A percentile compares a stretch with the other conserved stretches of the same genome.
phyloP scores from a whole-genome alignment of 345 rosid species.

The Mangifera indica region DNA sequence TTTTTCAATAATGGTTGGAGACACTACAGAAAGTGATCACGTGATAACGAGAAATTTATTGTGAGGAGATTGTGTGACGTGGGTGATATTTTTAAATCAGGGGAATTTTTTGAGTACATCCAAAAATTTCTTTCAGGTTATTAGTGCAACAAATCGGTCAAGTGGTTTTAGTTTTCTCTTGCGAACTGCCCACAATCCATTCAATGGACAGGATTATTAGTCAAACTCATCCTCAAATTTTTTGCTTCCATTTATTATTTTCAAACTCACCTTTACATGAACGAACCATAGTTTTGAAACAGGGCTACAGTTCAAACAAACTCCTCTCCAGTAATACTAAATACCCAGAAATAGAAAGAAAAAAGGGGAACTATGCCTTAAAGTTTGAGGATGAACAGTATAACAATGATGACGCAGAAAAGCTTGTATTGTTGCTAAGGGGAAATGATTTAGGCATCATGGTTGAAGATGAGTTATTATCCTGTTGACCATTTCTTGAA shows the following conservation, averaged over 20 bases:
- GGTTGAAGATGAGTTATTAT: constrained; percentile 24
- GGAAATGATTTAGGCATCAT: constrained; percentile 25
- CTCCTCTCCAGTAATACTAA: neutral
- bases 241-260: constrained; percentile 9
- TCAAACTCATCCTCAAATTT: neutral
- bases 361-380: constrained; percentile 28
- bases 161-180: neutral
- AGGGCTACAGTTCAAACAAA: constrained; percentile 4
- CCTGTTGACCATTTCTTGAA: constrained; percentile 26
- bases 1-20: no score
- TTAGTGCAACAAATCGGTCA: neutral
- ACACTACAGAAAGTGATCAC: no score
- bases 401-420: constrained; percentile 57
- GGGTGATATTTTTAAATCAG: no score
- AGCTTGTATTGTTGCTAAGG: constrained; percentile 54
- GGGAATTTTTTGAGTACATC: no score
- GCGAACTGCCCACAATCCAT: neutral
- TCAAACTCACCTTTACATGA: constrained; percentile 6
- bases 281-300: constrained; percentile 11
- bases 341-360: neutral
- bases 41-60: no score
- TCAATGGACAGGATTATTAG: neutral
- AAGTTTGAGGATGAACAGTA: constrained; percentile 49
- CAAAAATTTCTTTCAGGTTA: neutral
- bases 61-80: no score